A percentile compares a stretch with the other conserved stretches of the same genome.
Conservation (phyloP, 768 basidiomycete species). For the Trametes cinnabarina region DNA sequence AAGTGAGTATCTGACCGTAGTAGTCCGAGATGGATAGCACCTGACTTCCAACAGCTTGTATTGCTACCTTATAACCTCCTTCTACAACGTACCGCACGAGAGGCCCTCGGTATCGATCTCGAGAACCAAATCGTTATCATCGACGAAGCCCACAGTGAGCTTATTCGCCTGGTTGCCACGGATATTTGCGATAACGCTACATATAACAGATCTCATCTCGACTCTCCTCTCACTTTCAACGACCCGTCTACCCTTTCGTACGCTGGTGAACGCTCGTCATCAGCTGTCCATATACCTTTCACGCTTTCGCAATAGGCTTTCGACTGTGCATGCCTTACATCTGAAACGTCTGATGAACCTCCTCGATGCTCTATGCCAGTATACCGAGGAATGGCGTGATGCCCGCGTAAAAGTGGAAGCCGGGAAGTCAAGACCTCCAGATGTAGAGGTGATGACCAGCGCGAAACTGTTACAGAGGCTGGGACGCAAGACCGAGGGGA, state of each 20-base stretch:
- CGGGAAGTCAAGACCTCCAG: constrained; percentile 22
- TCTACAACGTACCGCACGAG: constrained; percentile 76
- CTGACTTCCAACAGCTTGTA: constrained; percentile 56
- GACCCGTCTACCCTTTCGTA: constrained; percentile 53
- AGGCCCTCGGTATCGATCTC: constrained; percentile 84
- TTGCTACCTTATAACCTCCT: constrained; percentile 92
- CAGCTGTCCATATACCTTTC: constrained; percentile 78
- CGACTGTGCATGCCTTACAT: constrained; percentile 69
- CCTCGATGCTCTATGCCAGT: constrained; percentile 64
- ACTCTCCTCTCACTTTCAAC: constrained; percentile 87
- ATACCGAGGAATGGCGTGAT: constrained; percentile 54
- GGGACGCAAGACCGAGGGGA: constrained; percentile 65
- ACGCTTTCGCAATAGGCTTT: constrained; percentile 76
- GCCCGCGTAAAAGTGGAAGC: constrained; percentile 11
- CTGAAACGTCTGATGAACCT: constrained; percentile 77
- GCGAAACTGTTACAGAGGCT: constrained; percentile 61
- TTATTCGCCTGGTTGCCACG: neutral
- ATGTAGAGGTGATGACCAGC: constrained; percentile 63
- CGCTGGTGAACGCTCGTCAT: constrained; percentile 58
- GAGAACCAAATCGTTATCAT: constrained; percentile 84
- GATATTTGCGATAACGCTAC: neutral
- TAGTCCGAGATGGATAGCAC: neutral
- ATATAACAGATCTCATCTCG: constrained; percentile 71
- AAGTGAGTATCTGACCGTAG: constrained; percentile 53
- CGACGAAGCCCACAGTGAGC: constrained; percentile 95